These are phyloP conservation scores for Vigna mungo DNA, from an alignment of 306 rosid species.

Conservation along the genomic window DNA sequence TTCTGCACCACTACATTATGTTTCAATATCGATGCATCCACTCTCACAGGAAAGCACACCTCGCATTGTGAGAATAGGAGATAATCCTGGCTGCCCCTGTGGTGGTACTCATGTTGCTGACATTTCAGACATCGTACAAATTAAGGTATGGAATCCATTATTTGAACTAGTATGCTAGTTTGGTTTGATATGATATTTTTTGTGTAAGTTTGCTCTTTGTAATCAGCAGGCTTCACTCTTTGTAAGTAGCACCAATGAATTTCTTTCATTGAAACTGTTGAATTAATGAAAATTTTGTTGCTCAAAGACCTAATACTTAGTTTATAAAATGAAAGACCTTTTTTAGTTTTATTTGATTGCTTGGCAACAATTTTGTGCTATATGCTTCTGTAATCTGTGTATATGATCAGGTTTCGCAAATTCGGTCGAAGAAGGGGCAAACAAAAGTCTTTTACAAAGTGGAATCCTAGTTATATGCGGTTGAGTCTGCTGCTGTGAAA, in stretches of 20 bases:
- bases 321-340: not conserved
- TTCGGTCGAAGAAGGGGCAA: constrained; percentile 71
- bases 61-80: constrained; percentile 66
- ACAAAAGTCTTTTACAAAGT: constrained; percentile 73
- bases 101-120: constrained; percentile 82
- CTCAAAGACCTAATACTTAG: not conserved
- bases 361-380: not conserved
- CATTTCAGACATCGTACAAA: constrained; percentile 62
- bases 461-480: constrained; percentile 43
- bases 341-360: constrained; percentile 25
- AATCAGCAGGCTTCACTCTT: not conserved
- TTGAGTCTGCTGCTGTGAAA: constrained; percentile 22
- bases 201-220: constrained; percentile 10
- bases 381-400: constrained; percentile 11
- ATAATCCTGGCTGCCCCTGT: constrained; percentile 74
- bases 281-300: not conserved
- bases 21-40: constrained; percentile 39
- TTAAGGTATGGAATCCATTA: constrained; percentile 56
- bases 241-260: not conserved
- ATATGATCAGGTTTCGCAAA: constrained; percentile 67
- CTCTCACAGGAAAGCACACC: constrained; percentile 71
- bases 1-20: constrained; percentile 16
- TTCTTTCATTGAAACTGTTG: not conserved
- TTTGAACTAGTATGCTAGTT: constrained; percentile 2
- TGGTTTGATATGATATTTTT: constrained; percentile 5